Percentiles rank a stretch among this genome's conserved stretches.
Evolutionary conservation across 768 basidiomycete species (phyloP).

Genomic region (Stropharia rugosoannulata): DNA sequence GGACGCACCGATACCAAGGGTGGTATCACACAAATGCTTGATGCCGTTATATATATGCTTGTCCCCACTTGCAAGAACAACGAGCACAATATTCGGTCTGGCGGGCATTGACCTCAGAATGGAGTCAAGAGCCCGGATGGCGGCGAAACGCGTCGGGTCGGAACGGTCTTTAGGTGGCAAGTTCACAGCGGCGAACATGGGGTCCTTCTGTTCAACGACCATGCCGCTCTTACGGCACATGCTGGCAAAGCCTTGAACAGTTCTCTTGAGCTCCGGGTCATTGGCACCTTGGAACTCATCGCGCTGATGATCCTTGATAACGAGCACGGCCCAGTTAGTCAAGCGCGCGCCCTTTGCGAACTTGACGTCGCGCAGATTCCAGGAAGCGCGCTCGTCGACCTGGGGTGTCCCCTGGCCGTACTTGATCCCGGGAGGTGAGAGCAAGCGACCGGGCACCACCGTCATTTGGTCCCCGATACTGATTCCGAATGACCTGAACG

Average conservation of each 20-base stretch:
- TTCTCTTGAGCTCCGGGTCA: constrained; percentile 53
- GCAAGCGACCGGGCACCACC: constrained; percentile 67
- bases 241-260: constrained; percentile 48
- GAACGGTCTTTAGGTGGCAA: constrained; percentile 50
- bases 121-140: constrained; percentile 44
- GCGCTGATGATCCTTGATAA: constrained; percentile 58
- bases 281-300: constrained; percentile 56
- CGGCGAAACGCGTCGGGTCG: constrained; percentile 54
- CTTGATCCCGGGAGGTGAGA: constrained; percentile 57
- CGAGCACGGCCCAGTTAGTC: constrained; percentile 65
- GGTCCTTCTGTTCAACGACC: constrained; percentile 36
- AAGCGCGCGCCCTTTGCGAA: constrained; percentile 60
- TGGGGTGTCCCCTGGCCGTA: constrained; percentile 49
- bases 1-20: constrained; percentile 53
- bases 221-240: constrained; percentile 73
- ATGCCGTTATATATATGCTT: constrained; percentile 76
- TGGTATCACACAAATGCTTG: constrained; percentile 69
- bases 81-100: constrained; percentile 59
- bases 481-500: constrained; percentile 60
- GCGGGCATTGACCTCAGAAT: constrained; percentile 37
- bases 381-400: constrained; percentile 67
- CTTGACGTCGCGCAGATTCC: constrained; percentile 71
- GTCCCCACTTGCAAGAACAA: constrained; percentile 68
- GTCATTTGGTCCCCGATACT: constrained; percentile 62
- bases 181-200: constrained; percentile 35